Conservation (phyloP, 2,329 filamentous ascomycete species). For the Penicillium crustosum region DNA sequence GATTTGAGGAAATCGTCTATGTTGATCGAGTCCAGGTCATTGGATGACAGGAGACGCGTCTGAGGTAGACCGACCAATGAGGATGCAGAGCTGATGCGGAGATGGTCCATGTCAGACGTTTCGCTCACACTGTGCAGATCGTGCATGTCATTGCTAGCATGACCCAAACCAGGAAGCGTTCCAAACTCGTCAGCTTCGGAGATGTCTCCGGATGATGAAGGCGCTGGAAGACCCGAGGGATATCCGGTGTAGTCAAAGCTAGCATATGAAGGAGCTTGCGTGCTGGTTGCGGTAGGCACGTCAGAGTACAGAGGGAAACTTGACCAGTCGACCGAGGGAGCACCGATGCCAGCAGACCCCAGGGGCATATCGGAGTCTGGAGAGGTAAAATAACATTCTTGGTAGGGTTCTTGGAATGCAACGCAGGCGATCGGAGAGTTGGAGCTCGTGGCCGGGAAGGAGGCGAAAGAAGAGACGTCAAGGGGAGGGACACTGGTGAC, state of each 20-base stretch:
- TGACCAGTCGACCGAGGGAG: slow-evolving; percentile 51
- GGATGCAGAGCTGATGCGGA: slow-evolving; percentile 44
- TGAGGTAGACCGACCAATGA: slow-evolving; percentile 46
- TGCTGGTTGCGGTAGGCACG: slow-evolving; percentile 40
- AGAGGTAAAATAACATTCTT: slow-evolving; percentile 44
- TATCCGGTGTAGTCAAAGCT: slow-evolving; percentile 48
- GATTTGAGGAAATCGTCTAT: slow-evolving; percentile 48
- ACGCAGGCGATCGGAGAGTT: slow-evolving; percentile 36
- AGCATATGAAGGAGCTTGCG: slow-evolving; percentile 48
- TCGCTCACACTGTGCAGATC: slow-evolving; percentile 45
- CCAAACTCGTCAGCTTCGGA: slow-evolving; percentile 50
- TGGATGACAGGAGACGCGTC: slow-evolving; percentile 42
- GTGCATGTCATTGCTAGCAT: slow-evolving; percentile 34
- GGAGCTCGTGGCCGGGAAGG: slow-evolving; percentile 35
- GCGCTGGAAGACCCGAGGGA: slow-evolving; percentile 40
- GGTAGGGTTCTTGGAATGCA: slow-evolving; percentile 41
- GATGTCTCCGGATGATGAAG: slow-evolving; percentile 51
- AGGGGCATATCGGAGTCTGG: slow-evolving; percentile 45
- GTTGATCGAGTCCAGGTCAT: slow-evolving; percentile 42
- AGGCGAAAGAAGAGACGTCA: slow-evolving; percentile 40
- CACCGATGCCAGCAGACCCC: slow-evolving; percentile 40
- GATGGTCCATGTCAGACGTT: slow-evolving; percentile 42
- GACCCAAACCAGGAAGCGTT: slow-evolving; percentile 33
- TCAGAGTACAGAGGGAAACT: slow-evolving; percentile 47
- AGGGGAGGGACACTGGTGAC: slow-evolving; percentile 38